Conservation (phyloP, 2,329 filamentous ascomycete species). For the Diaporthe ampelina region DNA sequence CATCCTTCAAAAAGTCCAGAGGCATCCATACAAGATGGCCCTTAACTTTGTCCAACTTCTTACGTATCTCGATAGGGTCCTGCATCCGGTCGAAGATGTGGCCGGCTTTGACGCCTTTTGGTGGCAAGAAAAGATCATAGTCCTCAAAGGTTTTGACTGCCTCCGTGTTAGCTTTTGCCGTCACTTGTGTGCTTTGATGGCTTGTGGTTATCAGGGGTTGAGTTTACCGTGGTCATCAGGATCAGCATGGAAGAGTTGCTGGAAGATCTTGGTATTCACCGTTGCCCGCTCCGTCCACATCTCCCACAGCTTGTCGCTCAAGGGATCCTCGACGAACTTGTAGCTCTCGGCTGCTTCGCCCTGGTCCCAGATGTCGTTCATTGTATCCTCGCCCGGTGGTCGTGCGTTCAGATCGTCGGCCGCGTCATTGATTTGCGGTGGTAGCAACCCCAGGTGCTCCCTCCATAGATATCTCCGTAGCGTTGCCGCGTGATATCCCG, state of each 20-base stretch:
- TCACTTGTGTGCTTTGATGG: not conserved
- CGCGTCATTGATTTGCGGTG: constrained; percentile 78
- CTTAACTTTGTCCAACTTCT: constrained; percentile 83
- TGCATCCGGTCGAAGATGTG: constrained; percentile 88
- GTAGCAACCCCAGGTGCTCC: constrained; percentile 88
- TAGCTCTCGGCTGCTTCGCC: constrained; percentile 75
- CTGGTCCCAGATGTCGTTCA: constrained; percentile 73
- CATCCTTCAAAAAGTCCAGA: constrained; percentile 86
- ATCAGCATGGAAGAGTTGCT: constrained; percentile 88
- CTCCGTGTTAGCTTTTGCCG: not conserved
- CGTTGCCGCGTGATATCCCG: constrained; percentile 85
- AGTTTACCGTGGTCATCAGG: constrained; percentile 84
- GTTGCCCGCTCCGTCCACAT: constrained; percentile 79
- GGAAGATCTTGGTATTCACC: constrained; percentile 80
- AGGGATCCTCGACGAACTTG: constrained; percentile 78
- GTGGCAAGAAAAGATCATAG: constrained; percentile 83
- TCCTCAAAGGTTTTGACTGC: constrained; percentile 90
- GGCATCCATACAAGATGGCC: constrained; percentile 97
- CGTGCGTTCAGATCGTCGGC: constrained; percentile 79
- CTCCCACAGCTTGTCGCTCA: constrained; percentile 75
- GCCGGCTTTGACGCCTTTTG: constrained; percentile 80
- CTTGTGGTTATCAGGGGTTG: not conserved
- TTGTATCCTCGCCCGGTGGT: constrained; percentile 75
- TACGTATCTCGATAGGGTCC: constrained; percentile 78
- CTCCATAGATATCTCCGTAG: constrained; percentile 88